Evolutionary conservation across 2,329 filamentous ascomycete genomes (phyloP), one percentile per base, ranked within the genome.

Genomic region (Stachybotrys elegans): DNA sequence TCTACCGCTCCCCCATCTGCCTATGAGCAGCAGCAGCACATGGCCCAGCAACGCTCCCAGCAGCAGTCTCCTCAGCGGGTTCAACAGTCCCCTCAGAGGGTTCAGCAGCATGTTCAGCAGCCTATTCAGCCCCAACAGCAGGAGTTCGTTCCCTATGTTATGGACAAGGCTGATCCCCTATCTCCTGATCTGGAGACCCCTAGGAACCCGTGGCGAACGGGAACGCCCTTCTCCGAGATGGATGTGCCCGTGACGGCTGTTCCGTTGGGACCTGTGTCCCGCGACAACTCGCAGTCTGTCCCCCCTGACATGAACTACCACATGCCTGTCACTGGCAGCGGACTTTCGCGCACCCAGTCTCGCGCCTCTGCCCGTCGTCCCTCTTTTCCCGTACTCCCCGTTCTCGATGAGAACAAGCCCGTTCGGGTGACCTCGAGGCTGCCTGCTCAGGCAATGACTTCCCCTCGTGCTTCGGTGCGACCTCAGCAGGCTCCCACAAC

Each of bases 271-370:
- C 87, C 87, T 6, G 73, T 95, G 23, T 76, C 84, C 36, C 85
- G 92, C 41, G 85, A 93, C 57, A 72, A 76, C 38, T 95, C 89
- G 21, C 89, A 95, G 64, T 96, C 91, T 5, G 92, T 96, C 0
- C 92, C 92, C 35, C 92, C 92, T 6, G 84, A 95, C 67, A 95
- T 96, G 90, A 84, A 81, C 61, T 95, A 86, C 71, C 79, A 82
- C 23, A 62, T 70, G 34, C 57, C 62, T 48, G 61, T 60, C 46
- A 58, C 46, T 56, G 62, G 48, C 47, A 50, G 61, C 51, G 53
- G 64, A 21, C 61, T 65, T 25, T 64, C 63, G 25, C 72, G 75
- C 21, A 73, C 72, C 34, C 69, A 75, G 51, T 80, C 76, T 38
- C 76, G 78, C 42, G 67, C 76, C 16, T 83, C 78, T 43, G 68